Evolutionary conservation across 495 filamentous ascomycete genomes (phyloP).

Genomic region (Aspergillus conjunctus): DNA sequence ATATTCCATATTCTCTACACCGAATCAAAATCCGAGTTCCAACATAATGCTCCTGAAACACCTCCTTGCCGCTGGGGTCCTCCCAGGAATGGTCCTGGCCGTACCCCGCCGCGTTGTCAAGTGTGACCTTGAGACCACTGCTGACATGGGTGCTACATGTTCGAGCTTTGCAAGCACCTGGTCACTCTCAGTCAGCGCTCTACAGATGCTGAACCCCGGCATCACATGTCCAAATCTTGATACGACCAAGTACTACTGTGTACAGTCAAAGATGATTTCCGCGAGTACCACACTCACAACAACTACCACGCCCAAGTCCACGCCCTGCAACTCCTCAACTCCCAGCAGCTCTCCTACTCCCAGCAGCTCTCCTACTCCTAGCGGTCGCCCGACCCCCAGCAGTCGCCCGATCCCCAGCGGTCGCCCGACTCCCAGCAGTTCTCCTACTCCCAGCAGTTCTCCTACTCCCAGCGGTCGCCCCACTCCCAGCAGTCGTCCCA

Average conservation of each 20-base stretch:
- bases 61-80: constrained; percentile 11
- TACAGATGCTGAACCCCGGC: constrained; percentile 22
- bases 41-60: constrained; percentile 6
- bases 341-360: constrained; percentile 12
- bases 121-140: constrained; percentile 11
- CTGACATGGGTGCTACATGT: constrained; percentile 20
- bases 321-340: constrained; percentile 5
- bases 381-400: too few relatives aligned
- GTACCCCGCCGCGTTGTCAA: constrained; percentile 18
- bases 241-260: constrained; percentile 20
- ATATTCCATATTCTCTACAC: background rate
- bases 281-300: constrained; percentile 16
- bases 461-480: too few relatives aligned
- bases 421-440: constrained; percentile 22
- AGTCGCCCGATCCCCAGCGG: background rate
- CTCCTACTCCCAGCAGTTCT: too few relatives aligned
- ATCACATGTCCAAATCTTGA: constrained; percentile 23
- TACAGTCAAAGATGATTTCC: constrained; percentile 11
- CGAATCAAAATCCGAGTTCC: background rate
- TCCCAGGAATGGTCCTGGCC: constrained; percentile 7
- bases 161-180: constrained; percentile 20
- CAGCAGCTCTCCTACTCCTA: background rate
- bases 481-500: constrained; percentile 9
- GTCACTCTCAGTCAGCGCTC: constrained; percentile 7
- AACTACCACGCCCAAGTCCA: constrained; percentile 17